Evolutionary conservation across 345 rosid species (phyloP).

Genomic region (Salix udensis): DNA sequence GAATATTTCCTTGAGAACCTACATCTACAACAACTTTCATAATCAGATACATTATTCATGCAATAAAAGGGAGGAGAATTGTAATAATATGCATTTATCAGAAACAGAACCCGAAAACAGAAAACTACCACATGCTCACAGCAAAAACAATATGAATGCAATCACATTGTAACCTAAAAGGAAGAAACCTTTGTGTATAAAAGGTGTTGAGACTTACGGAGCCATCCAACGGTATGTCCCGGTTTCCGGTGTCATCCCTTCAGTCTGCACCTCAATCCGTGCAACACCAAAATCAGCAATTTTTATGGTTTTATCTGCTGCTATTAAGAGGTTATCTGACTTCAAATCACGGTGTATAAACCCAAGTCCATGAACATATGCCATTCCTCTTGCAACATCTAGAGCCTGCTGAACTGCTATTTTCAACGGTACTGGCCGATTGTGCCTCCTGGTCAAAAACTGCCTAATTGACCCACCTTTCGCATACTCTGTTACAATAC

Average conservation of each 20-base stretch:
- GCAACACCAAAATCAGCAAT: constrained; percentile 35
- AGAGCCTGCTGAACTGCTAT: constrained; percentile 32
- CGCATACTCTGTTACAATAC: constrained; percentile 29
- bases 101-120: not conserved
- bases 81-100: not conserved
- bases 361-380: constrained; percentile 27
- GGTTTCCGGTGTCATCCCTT: constrained; percentile 32
- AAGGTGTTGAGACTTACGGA: constrained; percentile 21
- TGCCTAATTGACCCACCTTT: constrained; percentile 30
- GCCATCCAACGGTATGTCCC: constrained; percentile 37
- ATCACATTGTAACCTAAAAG: not conserved
- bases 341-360: constrained; percentile 28
- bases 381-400: constrained; percentile 32
- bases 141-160: not conserved
- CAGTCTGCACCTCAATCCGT: constrained; percentile 31
- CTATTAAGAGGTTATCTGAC: constrained; percentile 26
- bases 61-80: not conserved
- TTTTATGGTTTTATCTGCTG: constrained; percentile 28
- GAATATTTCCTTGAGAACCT: not conserved
- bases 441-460: constrained; percentile 22
- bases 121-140: not conserved
- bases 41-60: not conserved
- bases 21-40: not conserved
- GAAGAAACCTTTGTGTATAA: not conserved
- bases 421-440: constrained; percentile 26